phyloP scores from a whole-genome alignment of 2,329 filamentous ascomycete genomes.

The Talaromyces amestolkiae region DNA sequence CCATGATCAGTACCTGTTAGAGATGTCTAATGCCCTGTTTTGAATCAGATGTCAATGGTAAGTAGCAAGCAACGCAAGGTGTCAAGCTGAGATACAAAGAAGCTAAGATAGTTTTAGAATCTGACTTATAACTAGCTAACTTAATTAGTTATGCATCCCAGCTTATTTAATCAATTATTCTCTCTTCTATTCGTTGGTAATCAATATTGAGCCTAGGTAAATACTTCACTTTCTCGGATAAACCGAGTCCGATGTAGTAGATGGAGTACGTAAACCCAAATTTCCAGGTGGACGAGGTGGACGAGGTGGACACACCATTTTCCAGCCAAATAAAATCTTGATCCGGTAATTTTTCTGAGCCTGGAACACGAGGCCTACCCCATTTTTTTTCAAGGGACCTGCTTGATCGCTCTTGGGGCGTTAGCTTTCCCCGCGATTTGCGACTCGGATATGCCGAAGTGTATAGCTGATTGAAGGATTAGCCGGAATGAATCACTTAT shows the following conservation, averaged over 20 bases:
- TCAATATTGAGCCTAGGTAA: neutral
- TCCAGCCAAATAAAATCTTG: neutral
- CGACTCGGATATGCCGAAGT: neutral
- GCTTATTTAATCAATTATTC: neutral
- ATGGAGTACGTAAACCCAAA: neutral
- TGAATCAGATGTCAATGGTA: neutral
- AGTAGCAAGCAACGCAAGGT: neutral
- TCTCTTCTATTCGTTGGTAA: neutral
- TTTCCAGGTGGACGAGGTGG: neutral
- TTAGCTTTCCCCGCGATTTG: neutral
- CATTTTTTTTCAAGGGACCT: neutral
- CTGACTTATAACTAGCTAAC: neutral
- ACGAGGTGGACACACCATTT: neutral
- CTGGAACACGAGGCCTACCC: neutral
- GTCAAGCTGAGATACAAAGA: neutral
- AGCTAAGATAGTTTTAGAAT: neutral
- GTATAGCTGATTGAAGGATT: neutral
- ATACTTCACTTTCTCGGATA: neutral
- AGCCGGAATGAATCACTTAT: neutral
- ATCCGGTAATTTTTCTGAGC: neutral
- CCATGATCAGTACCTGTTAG: conserved; percentile 21
- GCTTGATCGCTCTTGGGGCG: neutral
- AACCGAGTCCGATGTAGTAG: neutral
- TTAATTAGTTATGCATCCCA: neutral
- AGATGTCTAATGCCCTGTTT: neutral